Conservation (phyloP, 805 yeast genomes). For the Candida boleticola region DNA sequence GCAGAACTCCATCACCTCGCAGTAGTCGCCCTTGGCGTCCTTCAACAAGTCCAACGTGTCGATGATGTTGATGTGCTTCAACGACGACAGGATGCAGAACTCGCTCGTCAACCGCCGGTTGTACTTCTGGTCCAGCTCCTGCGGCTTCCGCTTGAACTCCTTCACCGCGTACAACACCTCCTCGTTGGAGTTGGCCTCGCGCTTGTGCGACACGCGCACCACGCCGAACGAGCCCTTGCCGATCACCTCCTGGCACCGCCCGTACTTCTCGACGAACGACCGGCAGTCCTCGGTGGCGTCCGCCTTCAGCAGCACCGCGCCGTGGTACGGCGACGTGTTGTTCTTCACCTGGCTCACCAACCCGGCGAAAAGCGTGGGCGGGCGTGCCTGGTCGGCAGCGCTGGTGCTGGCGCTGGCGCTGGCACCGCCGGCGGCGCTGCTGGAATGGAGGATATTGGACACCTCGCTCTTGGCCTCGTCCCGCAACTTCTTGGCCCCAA, state of each 20-base stretch:
- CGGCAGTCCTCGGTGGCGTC: conserved; percentile 34
- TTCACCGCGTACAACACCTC: conserved; percentile 78
- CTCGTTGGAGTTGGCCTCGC: conserved; percentile 17
- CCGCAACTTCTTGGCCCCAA: conserved; percentile 71
- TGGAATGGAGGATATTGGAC: conserved; percentile 47
- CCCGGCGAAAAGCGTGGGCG: conserved; percentile 72
- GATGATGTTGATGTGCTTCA: conserved; percentile 76
- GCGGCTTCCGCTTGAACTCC: conserved; percentile 65
- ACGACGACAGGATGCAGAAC: conserved; percentile 75
- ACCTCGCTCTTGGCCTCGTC: conserved; percentile 74
- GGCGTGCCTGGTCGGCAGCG: conserved; percentile 29
- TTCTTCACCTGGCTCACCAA: conserved; percentile 57
- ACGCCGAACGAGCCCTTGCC: conserved; percentile 96
- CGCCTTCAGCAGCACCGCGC: conserved; percentile 11
- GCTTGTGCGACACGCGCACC: conserved; percentile 83
- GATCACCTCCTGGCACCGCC: conserved; percentile 89
- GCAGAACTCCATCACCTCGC: conserved; percentile 85
- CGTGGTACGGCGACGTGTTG: conserved; percentile 23
- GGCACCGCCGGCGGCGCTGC: not conserved
- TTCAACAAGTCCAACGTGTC: conserved; percentile 72
- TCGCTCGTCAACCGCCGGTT: conserved; percentile 75
- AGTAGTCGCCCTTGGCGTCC: conserved; percentile 79
- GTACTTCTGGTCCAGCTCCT: conserved; percentile 64
- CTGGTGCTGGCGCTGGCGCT: not conserved
- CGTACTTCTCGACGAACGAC: conserved; percentile 84